Evolutionary conservation across 495 filamentous ascomycete genomes (phyloP).

Genomic region (Podospora anserina): DNA sequence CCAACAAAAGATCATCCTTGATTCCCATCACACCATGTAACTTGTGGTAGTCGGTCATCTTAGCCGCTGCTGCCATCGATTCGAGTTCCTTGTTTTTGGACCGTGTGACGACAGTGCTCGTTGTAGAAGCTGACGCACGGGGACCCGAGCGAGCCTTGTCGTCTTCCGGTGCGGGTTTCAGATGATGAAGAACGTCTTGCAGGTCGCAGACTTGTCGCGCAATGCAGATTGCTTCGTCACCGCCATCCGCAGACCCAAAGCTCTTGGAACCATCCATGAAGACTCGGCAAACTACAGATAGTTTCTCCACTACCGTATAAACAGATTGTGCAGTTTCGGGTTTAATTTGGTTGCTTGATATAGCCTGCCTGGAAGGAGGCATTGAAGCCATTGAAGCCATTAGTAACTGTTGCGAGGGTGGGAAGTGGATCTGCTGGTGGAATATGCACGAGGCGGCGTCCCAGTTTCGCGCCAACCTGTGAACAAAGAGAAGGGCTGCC

Average conservation of each 20-base stretch:
- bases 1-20: constrained; percentile 34
- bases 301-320: constrained; percentile 1
- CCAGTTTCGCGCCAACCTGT: background rate
- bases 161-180: background rate
- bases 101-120: background rate
- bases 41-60: constrained; percentile 34
- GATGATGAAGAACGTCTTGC: background rate
- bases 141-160: background rate
- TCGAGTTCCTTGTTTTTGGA: constrained; percentile 6
- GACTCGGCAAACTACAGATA: constrained; percentile 15
- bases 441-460: background rate
- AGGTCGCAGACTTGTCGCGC: background rate
- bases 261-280: constrained; percentile 8
- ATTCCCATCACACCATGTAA: constrained; percentile 38
- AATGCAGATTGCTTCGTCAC: background rate
- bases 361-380: background rate
- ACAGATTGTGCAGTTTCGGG: constrained; percentile 16
- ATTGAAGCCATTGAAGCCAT: background rate
- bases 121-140: background rate
- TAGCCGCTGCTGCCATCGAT: background rate
- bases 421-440: background rate
- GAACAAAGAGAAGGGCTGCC: background rate
- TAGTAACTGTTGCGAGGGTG: background rate
- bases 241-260: background rate
- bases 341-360: background rate